phyloP scores from a whole-genome alignment of 345 rosid species.

The Carallia brachiata region DNA sequence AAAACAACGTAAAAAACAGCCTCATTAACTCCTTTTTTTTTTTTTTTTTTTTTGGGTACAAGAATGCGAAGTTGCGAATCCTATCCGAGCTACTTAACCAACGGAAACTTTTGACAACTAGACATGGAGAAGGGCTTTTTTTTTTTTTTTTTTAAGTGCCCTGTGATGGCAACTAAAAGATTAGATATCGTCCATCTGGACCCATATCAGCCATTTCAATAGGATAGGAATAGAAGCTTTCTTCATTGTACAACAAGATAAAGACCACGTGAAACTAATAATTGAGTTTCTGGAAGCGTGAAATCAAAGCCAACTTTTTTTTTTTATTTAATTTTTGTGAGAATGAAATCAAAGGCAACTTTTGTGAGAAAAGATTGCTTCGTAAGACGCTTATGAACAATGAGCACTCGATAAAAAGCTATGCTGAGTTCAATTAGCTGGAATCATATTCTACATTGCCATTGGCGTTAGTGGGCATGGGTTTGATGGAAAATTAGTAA shows the following conservation, averaged over 20 bases:
- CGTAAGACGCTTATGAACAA: not conserved
- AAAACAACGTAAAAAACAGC: too few relatives aligned
- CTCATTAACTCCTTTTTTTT: not conserved
- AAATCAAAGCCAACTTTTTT: slow-evolving; percentile 26
- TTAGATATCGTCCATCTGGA: too few relatives aligned
- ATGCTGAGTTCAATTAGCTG: slow-evolving; percentile 7
- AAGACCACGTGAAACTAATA: too few relatives aligned
- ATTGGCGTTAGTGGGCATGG: not conserved
- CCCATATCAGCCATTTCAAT: too few relatives aligned
- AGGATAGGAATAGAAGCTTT: too few relatives aligned
- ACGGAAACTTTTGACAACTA: not conserved
- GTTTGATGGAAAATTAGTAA: not conserved
- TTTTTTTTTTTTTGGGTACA: not conserved
- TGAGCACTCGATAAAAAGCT: not conserved
- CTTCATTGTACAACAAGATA: too few relatives aligned
- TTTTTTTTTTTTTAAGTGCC: too few relatives aligned
- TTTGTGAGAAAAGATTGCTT: not conserved
- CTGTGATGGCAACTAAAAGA: too few relatives aligned
- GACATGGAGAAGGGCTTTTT: too few relatives aligned
- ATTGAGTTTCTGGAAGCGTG: not conserved
- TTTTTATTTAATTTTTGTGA: too few relatives aligned
- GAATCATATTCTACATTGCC: slow-evolving; percentile 9
- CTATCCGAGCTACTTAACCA: not conserved
- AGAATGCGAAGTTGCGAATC: not conserved
- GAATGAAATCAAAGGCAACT: too few relatives aligned